Conservation (phyloP, 2,329 filamentous ascomycete genomes). For the Graphiopsis chlorocephala region DNA sequence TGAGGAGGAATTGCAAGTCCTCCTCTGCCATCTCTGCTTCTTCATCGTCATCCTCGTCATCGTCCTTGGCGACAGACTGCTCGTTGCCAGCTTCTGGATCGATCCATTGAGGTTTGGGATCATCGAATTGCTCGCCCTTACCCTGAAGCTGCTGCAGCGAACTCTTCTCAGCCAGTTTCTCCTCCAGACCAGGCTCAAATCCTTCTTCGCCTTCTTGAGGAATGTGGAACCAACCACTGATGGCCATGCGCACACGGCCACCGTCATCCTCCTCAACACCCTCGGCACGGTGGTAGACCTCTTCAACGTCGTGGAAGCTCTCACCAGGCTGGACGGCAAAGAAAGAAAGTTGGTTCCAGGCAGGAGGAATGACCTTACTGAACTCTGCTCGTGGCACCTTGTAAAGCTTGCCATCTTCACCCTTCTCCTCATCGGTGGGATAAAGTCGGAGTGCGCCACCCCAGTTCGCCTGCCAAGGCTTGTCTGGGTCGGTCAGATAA, state of each 20-base stretch:
- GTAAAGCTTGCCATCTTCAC: conserved; percentile 66
- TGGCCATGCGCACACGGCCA: conserved; percentile 87
- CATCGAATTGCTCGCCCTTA: conserved; percentile 85
- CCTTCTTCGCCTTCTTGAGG: conserved; percentile 92
- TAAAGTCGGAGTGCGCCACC: conserved; percentile 88
- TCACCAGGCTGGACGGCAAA: conserved; percentile 98
- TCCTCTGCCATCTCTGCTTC: conserved; percentile 64
- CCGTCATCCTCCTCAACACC: conserved; percentile 64
- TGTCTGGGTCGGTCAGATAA: conserved; percentile 90
- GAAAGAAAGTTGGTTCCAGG: conserved; percentile 97
- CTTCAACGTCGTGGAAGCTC: conserved; percentile 98
- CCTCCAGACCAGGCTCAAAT: conserved; percentile 82
- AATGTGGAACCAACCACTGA: conserved; percentile 98
- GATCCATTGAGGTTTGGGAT: conserved; percentile 64
- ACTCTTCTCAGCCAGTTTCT: conserved; percentile 83
- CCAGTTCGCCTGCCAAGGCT: conserved; percentile 86
- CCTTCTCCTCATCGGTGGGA: conserved; percentile 63
- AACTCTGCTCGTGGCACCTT: conserved; percentile 77
- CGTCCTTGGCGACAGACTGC: conserved; percentile 45
- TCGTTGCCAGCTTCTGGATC: conserved; percentile 23
- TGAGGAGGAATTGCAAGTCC: conserved; percentile 85
- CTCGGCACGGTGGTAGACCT: conserved; percentile 74
- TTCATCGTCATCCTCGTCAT: conserved; percentile 59
- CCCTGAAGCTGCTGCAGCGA: conserved; percentile 90
- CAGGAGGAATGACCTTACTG: conserved; percentile 80